Evolutionary conservation across 1,284 basidiomycete species (phyloP).

Genomic region (Leccinum holopus): DNA sequence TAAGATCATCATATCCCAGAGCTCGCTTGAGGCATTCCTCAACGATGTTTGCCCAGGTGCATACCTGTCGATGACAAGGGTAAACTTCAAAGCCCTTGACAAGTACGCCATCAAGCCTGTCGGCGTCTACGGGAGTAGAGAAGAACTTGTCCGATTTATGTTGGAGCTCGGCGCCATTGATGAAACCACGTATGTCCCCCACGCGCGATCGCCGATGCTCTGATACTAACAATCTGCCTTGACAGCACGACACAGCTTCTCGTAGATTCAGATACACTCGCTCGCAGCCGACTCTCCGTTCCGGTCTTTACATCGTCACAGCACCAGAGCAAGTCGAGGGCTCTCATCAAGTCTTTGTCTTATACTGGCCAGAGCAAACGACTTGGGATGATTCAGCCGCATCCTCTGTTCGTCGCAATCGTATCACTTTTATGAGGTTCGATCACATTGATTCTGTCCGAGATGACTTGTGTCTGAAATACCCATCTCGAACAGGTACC

Average conservation of each 20-base stretch:
- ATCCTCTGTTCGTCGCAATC: slow-evolving; percentile 48
- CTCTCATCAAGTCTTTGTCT: slow-evolving; percentile 39
- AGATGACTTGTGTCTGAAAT: neutral
- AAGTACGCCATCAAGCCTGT: slow-evolving; percentile 43
- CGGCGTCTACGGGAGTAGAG: slow-evolving; percentile 56
- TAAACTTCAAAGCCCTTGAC: slow-evolving; percentile 53
- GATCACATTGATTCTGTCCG: neutral
- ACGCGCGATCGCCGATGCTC: fast-evolving
- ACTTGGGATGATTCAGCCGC: slow-evolving; percentile 56
- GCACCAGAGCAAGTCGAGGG: slow-evolving; percentile 8
- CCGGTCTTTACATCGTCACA: slow-evolving; percentile 50
- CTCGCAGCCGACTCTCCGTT: slow-evolving; percentile 39
- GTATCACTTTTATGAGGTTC: slow-evolving; percentile 62
- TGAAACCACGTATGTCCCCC: slow-evolving; percentile 36
- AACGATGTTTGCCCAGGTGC: slow-evolving; percentile 46
- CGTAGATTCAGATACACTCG: slow-evolving; percentile 22
- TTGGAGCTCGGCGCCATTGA: slow-evolving; percentile 36
- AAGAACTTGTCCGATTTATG: slow-evolving; percentile 48
- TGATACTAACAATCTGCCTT: neutral
- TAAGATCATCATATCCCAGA: slow-evolving; percentile 56
- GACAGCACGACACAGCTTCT: slow-evolving; percentile 22
- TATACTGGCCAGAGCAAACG: slow-evolving; percentile 62
- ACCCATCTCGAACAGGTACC: slow-evolving; percentile 40
- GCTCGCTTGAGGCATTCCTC: slow-evolving; percentile 43
- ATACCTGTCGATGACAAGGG: slow-evolving; percentile 47